A percentile compares a stretch with the other conserved stretches of the same genome.
Evolutionary conservation across 495 filamentous ascomycete species (phyloP).

Genomic region (Lophiotrema nucula): DNA sequence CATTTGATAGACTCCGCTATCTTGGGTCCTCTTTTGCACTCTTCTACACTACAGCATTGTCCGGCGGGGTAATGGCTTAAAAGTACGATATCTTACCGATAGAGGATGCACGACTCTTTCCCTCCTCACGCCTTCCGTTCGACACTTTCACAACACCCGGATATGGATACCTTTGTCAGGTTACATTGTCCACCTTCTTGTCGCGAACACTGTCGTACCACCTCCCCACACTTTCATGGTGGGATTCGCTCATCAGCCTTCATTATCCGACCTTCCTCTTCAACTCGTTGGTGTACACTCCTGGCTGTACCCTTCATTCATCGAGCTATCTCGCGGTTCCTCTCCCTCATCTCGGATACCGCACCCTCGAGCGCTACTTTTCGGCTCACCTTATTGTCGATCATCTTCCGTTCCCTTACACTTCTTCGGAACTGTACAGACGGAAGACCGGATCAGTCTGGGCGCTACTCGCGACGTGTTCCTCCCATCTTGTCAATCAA

Average conservation of each 20-base stretch:
- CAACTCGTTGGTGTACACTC: conserved; percentile 2
- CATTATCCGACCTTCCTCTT: background rate
- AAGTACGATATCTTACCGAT: conserved; percentile 26
- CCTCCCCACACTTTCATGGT: background rate
- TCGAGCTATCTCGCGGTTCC: conserved; percentile 4
- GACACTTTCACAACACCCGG: conserved; percentile 5
- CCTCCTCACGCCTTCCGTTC: background rate
- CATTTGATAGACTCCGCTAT: background rate
- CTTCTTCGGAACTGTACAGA: too few relatives aligned
- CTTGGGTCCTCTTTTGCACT: too few relatives aligned
- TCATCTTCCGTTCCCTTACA: conserved; percentile 22
- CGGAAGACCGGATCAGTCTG: conserved; percentile 31
- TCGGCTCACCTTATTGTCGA: conserved; percentile 33
- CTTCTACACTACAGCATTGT: conserved; percentile 18
- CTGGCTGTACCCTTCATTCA: conserved; percentile 5
- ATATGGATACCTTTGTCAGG: conserved; percentile 10
- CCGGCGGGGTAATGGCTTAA: conserved; percentile 29
- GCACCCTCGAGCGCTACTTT: conserved; percentile 23
- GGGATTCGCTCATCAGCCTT: background rate
- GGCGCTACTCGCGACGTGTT: background rate
- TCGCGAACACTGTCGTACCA: background rate
- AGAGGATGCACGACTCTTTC: conserved; percentile 29
- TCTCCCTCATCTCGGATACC: conserved; percentile 18
- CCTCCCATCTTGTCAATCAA: background rate
- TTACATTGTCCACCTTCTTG: background rate